Evolutionary conservation across 257 asterid species (phyloP).

Genomic region (Catharanthus roseus): DNA sequence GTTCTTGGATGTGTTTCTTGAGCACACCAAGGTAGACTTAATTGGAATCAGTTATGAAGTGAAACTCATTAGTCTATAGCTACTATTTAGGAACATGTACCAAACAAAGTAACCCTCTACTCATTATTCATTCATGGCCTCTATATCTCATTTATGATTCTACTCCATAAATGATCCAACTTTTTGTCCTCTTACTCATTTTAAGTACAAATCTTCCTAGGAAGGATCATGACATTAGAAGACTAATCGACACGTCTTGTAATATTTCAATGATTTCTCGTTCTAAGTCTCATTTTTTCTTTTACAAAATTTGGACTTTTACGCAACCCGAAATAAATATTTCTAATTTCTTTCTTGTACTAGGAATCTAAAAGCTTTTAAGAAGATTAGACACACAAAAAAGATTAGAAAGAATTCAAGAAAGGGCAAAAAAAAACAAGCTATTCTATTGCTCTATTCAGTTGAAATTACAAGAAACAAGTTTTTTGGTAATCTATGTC

Average conservation of each 20-base stretch:
- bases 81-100: background rate
- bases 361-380: constrained; percentile 5
- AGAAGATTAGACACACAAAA: background rate
- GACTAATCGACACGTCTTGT: background rate
- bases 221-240: background rate
- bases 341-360: too few relatives aligned
- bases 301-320: too few relatives aligned
- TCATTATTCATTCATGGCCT: background rate
- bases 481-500: too few relatives aligned
- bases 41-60: too few relatives aligned
- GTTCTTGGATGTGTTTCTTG: background rate
- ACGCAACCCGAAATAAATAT: too few relatives aligned
- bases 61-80: too few relatives aligned
- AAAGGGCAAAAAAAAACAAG: constrained; percentile 22
- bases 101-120: background rate
- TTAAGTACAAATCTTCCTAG: background rate
- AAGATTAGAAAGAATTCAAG: background rate
- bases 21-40: too few relatives aligned
- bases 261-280: too few relatives aligned
- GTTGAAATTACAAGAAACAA: constrained; percentile 30
- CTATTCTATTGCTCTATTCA: constrained; percentile 36
- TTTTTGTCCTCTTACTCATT: background rate
- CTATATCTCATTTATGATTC: background rate
- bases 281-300: too few relatives aligned
- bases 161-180: background rate